Percentiles rank a stretch among this genome's conserved stretches.
Conservation (phyloP, 75 land plant species). For the Pseudotsuga menziesii region DNA sequence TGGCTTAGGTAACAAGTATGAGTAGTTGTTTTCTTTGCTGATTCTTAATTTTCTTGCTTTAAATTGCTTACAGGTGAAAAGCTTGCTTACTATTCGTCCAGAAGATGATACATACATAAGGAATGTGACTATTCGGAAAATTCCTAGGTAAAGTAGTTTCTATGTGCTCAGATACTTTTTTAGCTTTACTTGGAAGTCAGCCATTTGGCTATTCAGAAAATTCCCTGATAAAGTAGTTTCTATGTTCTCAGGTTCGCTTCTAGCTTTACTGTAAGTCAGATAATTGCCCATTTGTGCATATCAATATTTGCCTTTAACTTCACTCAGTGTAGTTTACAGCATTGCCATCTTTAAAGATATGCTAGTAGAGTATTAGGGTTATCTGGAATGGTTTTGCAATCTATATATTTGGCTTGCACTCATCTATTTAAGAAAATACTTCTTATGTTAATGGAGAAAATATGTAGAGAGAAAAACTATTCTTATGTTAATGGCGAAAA, state of each 20-base stretch:
- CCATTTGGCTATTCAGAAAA: constrained; percentile 12
- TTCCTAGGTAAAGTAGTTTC: constrained; percentile 50
- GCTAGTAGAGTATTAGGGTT: neutral
- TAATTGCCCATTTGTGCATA: neutral
- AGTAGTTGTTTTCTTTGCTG: neutral
- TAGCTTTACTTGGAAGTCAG: neutral
- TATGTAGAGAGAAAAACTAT: too few relatives aligned
- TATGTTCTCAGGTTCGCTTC: neutral
- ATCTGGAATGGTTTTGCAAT: neutral
- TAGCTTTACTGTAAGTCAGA: neutral
- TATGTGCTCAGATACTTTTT: neutral
- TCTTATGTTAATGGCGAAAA: too few relatives aligned
- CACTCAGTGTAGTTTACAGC: neutral
- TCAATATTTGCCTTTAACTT: neutral
- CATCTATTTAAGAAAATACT: too few relatives aligned
- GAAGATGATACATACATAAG: constrained; percentile 72
- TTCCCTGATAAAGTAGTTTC: constrained; percentile 44
- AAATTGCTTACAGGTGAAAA: constrained; percentile 58
- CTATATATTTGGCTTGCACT: neutral
- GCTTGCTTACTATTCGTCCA: constrained; percentile 53
- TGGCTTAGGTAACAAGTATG: neutral
- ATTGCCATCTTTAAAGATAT: neutral
- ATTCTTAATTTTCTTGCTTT: neutral
- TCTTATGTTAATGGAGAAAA: too few relatives aligned
- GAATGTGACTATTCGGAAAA: constrained; percentile 65